phyloP scores from a whole-genome alignment of 2,329 filamentous ascomycete genomes.

The Aspergillus quadricinctus region DNA sequence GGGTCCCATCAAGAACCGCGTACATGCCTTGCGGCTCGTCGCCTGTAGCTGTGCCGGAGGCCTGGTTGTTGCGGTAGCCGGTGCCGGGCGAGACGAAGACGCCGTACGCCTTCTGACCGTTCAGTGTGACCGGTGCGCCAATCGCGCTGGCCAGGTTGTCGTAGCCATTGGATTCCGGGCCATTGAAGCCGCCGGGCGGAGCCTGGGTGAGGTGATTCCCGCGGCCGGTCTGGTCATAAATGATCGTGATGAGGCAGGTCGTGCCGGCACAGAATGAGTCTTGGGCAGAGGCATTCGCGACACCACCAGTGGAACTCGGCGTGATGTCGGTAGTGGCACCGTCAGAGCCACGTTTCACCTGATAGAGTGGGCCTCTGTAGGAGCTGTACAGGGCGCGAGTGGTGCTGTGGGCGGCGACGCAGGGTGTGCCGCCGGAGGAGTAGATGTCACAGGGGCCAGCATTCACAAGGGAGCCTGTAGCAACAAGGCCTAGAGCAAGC shows the following conservation, averaged over 20 bases:
- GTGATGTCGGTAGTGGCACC: constrained; percentile 45
- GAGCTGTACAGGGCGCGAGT: constrained; percentile 57
- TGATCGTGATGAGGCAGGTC: constrained; percentile 60
- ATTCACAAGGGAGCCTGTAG: constrained; percentile 38
- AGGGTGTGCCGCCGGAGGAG: constrained; percentile 55
- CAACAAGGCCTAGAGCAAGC: constrained; percentile 33
- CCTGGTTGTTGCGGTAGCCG: constrained; percentile 58
- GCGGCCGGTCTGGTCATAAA: constrained; percentile 62
- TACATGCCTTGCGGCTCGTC: constrained; percentile 47
- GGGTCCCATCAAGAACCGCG: constrained; percentile 30
- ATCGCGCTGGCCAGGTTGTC: constrained; percentile 58
- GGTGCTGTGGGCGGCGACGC: constrained; percentile 62
- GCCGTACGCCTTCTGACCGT: constrained; percentile 60
- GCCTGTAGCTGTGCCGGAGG: constrained; percentile 50
- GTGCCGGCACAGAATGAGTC: constrained; percentile 58
- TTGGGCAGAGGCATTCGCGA: constrained; percentile 58
- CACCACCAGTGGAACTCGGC: constrained; percentile 55
- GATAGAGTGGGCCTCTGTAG: constrained; percentile 55
- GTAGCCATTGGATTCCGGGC: constrained; percentile 54
- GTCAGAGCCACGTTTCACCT: constrained; percentile 54
- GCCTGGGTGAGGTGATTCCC: constrained; percentile 62
- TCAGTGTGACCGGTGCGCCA: constrained; percentile 58
- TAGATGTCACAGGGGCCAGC: constrained; percentile 62
- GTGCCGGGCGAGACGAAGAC: constrained; percentile 59
- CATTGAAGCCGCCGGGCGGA: constrained; percentile 53